Evolutionary conservation across 2,329 filamentous ascomycete species (phyloP), one percentile per base, ranked within the genome.

Genomic region (Pyrenochaeta sp.): DNA sequence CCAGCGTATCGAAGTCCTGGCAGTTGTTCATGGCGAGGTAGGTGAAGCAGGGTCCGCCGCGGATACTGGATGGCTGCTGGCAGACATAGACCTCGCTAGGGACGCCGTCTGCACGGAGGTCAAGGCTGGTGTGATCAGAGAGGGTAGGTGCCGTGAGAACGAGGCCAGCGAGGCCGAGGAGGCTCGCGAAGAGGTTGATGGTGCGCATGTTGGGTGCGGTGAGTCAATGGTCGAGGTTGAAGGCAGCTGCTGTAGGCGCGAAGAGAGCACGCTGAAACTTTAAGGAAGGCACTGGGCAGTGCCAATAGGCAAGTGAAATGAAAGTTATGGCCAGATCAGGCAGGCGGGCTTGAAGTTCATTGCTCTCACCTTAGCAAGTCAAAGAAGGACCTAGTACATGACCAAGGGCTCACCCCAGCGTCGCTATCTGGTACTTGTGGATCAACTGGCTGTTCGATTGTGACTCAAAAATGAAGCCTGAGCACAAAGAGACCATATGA

Each of bases 91-190:
- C 26, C 9, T 3, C 4, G 14, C 26, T 15, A 9, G 14, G 24
- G 10, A n/a, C 8, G 15, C 10, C 20, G 29, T 10, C 27, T n/a
- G 18, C 36, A 39, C 31, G 15, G 4, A 22, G 18, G 22, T 35
- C 11, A 7, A 11, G 14, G 6, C n/a, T 5, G 26, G 26, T 3
- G 6, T 20, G 20, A 14, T 20, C 29, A 2, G 15, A 6, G 18
- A 30, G 32, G 2, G 41, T 38, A 10, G 42, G 47, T 18, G 30
- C 32, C 14, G 47, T 24, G 15, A 41, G 9, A 24, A 17, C 37
- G 6, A 45, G 24, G 20, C 34, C 22, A 17, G 29, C 34, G 20
- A 45, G 24, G 11, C 45, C 30, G 35, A 34, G 10, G 18, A 43
- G 21, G 19, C 37, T 23, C 21, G 39, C n/a, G 15, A 41, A 13